Conservation (phyloP, 1,139 yeast genomes). For the Kurtzmaniella natalensis region DNA sequence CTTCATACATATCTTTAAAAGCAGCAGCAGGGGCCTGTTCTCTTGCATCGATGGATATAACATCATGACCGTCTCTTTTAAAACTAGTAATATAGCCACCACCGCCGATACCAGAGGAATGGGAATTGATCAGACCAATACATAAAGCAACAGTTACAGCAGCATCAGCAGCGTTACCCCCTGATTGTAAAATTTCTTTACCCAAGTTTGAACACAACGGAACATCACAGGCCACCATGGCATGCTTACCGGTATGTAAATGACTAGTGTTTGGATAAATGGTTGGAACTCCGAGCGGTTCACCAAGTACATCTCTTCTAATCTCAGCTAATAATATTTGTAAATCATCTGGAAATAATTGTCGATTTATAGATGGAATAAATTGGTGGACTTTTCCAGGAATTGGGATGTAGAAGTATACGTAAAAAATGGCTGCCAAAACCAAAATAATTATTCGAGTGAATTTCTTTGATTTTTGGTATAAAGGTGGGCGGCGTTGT, state of each 20-base stretch:
- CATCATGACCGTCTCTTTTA: constrained; percentile 34
- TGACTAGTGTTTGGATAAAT: constrained; percentile 28
- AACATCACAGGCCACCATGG: constrained; percentile 77
- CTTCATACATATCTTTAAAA: constrained; percentile 60
- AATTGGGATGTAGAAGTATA: no score
- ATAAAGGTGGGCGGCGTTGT: no score
- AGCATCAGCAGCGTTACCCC: constrained; percentile 87
- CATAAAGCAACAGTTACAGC: constrained; percentile 87
- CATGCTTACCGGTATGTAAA: constrained; percentile 32
- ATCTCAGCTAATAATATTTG: neutral
- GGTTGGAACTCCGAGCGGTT: constrained; percentile 31
- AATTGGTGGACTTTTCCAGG: no score
- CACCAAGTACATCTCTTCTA: constrained; percentile 23
- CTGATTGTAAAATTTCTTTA: constrained; percentile 51
- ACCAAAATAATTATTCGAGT: no score
- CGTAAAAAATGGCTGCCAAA: no score
- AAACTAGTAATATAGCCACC: constrained; percentile 74
- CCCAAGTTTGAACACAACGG: constrained; percentile 72
- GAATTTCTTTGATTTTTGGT: no score
- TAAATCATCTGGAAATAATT: no score
- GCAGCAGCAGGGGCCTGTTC: constrained; percentile 78
- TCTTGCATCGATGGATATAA: constrained; percentile 75
- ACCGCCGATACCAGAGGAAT: constrained; percentile 91
- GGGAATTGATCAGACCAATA: constrained; percentile 78
- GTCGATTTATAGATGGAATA: no score